These are phyloP conservation scores for Truncatella angustata DNA, from an alignment of 2,329 filamentous ascomycete species.

Conservation along the genomic window DNA sequence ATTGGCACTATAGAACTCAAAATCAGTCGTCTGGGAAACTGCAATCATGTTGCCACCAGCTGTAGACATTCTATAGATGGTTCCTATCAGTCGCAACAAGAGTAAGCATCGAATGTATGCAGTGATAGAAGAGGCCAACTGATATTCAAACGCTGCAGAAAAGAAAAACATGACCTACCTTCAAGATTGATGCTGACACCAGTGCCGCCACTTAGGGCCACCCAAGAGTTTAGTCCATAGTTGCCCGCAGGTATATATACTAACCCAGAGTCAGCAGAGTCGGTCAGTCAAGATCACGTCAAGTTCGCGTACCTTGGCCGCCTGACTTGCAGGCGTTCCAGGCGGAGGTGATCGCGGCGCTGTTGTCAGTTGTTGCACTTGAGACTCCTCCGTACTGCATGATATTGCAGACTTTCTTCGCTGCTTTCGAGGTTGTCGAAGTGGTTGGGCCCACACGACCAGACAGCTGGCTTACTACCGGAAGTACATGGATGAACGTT, in stretches of 20 bases:
- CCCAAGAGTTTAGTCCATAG: slow-evolving; percentile 16
- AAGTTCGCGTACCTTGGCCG: slow-evolving; percentile 28
- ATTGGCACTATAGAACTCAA: slow-evolving; percentile 42
- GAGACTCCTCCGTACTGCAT: slow-evolving; percentile 47
- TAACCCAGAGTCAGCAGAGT: background rate
- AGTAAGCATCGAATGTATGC: background rate
- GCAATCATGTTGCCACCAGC: slow-evolving; percentile 17
- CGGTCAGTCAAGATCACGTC: background rate
- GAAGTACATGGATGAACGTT: background rate
- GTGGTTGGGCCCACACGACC: slow-evolving; percentile 48
- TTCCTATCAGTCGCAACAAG: background rate
- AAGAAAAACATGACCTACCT: slow-evolving; percentile 23
- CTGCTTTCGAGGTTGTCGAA: slow-evolving; percentile 23
- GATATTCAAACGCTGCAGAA: too few species aligned
- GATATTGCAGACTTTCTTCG: slow-evolving; percentile 43
- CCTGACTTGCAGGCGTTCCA: slow-evolving; percentile 41
- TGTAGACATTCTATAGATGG: slow-evolving; percentile 14
- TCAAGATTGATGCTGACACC: slow-evolving; percentile 37
- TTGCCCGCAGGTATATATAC: slow-evolving; percentile 16
- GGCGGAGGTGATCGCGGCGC: slow-evolving; percentile 24
- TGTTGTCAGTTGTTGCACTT: slow-evolving; percentile 42
- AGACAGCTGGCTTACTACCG: slow-evolving; percentile 24
- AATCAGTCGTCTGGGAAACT: slow-evolving; percentile 31
- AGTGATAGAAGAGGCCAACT: too few species aligned
- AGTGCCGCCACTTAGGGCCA: slow-evolving; percentile 10